Percentiles rank a stretch among this genome's conserved stretches.
phyloP scores from a whole-genome alignment of 2,329 filamentous ascomycete genomes.

The Paecilomyces sp. region DNA sequence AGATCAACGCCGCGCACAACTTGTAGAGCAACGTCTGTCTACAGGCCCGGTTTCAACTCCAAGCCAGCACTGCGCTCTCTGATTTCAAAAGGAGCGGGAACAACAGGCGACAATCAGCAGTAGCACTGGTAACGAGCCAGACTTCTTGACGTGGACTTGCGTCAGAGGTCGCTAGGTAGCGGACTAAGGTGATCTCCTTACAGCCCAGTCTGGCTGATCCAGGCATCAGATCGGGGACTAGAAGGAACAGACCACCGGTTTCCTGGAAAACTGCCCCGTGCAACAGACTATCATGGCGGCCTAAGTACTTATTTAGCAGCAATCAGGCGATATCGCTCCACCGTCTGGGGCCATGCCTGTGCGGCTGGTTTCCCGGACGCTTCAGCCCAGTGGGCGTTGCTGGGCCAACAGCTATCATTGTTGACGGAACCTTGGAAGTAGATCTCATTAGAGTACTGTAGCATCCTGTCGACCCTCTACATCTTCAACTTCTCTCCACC shows the following conservation, averaged over 20 bases:
- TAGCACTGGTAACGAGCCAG: background rate
- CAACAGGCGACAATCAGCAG: background rate
- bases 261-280: background rate
- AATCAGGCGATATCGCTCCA: background rate
- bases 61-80: background rate
- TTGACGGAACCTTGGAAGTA: constrained; percentile 30
- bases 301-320: background rate
- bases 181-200: background rate
- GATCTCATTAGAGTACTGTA: constrained; percentile 19
- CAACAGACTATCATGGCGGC: background rate
- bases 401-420: constrained; percentile 31
- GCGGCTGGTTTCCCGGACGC: constrained; percentile 25
- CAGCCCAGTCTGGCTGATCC: background rate
- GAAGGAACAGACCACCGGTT: background rate
- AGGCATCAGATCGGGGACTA: background rate
- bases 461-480: constrained; percentile 11
- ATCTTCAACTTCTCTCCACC: constrained; percentile 22
- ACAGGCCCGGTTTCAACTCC: background rate
- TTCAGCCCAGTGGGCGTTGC: constrained; percentile 21
- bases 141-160: background rate
- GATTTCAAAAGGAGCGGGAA: background rate
- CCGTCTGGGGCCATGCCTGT: constrained; percentile 11
- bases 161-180: background rate
- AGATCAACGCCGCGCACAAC: background rate
- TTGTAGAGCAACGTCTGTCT: background rate